Percentiles rank a stretch among this genome's conserved stretches.
phyloP scores from a whole-genome alignment of 306 rosid species.

The Arachis hypogaea region DNA sequence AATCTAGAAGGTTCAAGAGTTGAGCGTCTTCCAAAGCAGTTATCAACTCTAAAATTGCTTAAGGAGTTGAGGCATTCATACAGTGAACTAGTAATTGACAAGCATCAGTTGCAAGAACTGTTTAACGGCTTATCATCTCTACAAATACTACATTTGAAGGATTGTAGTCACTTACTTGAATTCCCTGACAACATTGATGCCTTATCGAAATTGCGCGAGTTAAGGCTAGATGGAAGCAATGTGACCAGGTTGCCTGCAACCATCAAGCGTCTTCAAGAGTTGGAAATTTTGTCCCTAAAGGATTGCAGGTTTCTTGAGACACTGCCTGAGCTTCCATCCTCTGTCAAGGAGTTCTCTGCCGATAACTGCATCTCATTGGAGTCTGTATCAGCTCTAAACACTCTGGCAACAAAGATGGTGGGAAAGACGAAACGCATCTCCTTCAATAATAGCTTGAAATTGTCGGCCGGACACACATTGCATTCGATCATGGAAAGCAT shows the following conservation, averaged over 20 bases:
- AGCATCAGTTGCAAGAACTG: not conserved
- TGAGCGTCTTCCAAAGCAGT: not conserved
- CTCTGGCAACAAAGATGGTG: not conserved
- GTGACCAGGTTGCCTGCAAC: conserved; percentile 33
- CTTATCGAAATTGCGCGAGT: not conserved
- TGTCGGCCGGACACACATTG: not conserved
- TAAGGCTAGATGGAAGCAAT: conserved; percentile 28
- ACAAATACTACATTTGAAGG: not conserved
- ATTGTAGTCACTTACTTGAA: conserved; percentile 14
- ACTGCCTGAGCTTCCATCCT: not conserved
- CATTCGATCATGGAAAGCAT: not conserved
- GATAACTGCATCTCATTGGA: not conserved
- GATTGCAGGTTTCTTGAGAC: not conserved
- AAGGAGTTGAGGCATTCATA: not conserved
- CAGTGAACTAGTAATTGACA: not conserved
- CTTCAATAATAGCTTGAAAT: not conserved
- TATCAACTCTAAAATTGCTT: conserved; percentile 9
- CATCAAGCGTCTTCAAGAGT: conserved; percentile 5
- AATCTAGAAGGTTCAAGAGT: conserved; percentile 10
- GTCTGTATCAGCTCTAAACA: not conserved
- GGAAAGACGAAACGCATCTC: not conserved
- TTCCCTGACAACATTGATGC: conserved; percentile 28
- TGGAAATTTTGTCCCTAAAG: not conserved
- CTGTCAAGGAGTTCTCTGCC: not conserved
- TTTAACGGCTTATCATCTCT: conserved; percentile 6